Evolutionary conservation across 352 stramenopile genomes (phyloP).

Genomic region (Globisporangium recalcitrans): DNA sequence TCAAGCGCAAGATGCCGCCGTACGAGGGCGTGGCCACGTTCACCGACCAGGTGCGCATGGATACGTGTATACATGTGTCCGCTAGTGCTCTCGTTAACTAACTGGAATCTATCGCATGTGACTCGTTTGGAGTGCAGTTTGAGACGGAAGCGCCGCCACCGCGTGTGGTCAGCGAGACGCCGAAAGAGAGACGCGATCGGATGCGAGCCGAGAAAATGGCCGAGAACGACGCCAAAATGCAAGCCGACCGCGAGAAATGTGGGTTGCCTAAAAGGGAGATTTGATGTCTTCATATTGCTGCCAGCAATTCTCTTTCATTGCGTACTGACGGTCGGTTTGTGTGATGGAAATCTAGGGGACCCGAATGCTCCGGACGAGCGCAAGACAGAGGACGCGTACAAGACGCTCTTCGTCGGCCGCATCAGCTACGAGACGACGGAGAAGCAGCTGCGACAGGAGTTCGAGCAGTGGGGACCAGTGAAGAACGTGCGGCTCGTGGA

Average conservation of each 20-base stretch:
- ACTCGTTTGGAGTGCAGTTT: conserved; percentile 27
- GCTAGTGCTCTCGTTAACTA: too few relatives aligned
- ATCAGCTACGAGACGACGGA: conserved; percentile 98
- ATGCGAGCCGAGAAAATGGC: conserved; percentile 51
- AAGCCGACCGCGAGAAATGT: conserved; percentile 61
- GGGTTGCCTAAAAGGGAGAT: not conserved
- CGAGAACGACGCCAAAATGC: conserved; percentile 59
- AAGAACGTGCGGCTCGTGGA: conserved; percentile 87
- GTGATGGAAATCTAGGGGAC: conserved; percentile 33
- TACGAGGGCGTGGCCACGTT: conserved; percentile 58
- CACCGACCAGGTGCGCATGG: conserved; percentile 21
- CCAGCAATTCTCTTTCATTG: not conserved
- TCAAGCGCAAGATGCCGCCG: conserved; percentile 85
- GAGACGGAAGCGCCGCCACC: conserved; percentile 50
- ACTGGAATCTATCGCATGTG: not conserved
- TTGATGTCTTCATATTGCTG: not conserved
- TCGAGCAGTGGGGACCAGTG: conserved; percentile 92
- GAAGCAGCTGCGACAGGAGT: conserved; percentile 95
- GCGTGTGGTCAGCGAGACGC: conserved; percentile 65
- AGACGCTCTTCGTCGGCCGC: conserved; percentile 96
- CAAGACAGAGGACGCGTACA: conserved; percentile 92
- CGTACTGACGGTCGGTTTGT: not conserved
- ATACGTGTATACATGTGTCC: not conserved
- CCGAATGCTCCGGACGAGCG: conserved; percentile 47
- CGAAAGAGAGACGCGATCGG: conserved; percentile 68